Base-by-base conservation (phyloP, 345 rosid genomes). In the Lumnitzera racemosa region DNA sequence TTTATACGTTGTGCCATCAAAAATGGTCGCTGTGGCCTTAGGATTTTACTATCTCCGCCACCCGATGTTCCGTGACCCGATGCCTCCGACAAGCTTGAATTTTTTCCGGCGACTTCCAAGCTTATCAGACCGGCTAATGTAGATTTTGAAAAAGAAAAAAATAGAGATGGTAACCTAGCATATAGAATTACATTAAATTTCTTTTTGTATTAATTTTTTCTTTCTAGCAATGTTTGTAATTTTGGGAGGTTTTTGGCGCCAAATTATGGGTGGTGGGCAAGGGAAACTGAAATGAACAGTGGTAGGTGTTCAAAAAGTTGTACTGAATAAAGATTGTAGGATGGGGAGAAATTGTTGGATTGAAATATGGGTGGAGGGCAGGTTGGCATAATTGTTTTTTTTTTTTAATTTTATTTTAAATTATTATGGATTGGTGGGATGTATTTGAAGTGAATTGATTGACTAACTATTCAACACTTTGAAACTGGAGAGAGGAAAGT, bases 11-110 rank as follows among this genome's bases (percentile, higher is more conserved):
- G 97, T 94, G 61, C 99, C 99, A 48, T 80, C 97, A 15, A 90
- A 94, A 75, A 90, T 88, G 95, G 97, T 90, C 51, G 95, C 99
- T 0, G 99, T 94, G 67, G 97, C 99, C 43, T 71, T 94, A 20
- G 99, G 99, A 16, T 94, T 94, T 74, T 90, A 90, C 62, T 94
- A 81, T 54, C 79, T 94, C 24, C 74, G 99, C 64, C 99, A 94
- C 73, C 99, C 99, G 1, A 88, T 94, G 97, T 94, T 94, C 59
- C 69, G 99, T 59, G 82, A 86, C 78, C 87, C 96, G 3, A 90
- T 90, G 97, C 96, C 99, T 13, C 78, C 97, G 63, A 76, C 81
- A 4, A 83, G 92, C 75, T 72, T 88, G 67, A 94, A 84, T 83
- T 90, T 90, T 68, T 94, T 90, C 87, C 80, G 95, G 65, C 79